phyloP scores from a whole-genome alignment of 805 yeast genomes.

The Candida coleopterorum region DNA sequence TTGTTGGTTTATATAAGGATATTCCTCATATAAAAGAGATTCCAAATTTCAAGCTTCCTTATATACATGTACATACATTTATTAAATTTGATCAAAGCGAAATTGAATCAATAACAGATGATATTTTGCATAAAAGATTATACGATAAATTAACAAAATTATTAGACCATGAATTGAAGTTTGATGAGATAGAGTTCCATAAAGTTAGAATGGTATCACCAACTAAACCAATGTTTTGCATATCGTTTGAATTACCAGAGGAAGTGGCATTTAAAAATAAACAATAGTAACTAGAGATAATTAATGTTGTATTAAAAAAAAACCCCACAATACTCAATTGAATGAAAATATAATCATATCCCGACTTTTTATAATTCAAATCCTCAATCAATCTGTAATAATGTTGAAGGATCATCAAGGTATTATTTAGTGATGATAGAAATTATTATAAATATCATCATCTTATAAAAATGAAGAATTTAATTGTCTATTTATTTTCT shows the following conservation, averaged over 20 bases:
- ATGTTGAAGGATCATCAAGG: too few species aligned
- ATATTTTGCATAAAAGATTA: conserved; percentile 65
- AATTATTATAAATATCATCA: too few species aligned
- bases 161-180: conserved; percentile 44
- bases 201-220: conserved; percentile 94
- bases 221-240: conserved; percentile 93
- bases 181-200: conserved; percentile 58
- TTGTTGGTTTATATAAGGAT: conserved; percentile 61
- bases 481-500: conserved; percentile 34
- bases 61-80: conserved; percentile 86
- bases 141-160: conserved; percentile 44
- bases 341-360: too few species aligned
- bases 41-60: conserved; percentile 59
- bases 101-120: conserved; percentile 58
- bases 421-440: too few species aligned
- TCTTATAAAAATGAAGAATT: too few species aligned
- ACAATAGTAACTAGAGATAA: background rate
- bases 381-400: too few species aligned
- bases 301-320: too few species aligned
- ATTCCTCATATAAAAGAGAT: conserved; percentile 28
- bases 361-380: too few species aligned
- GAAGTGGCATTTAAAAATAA: conserved; percentile 50
- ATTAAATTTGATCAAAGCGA: conserved; percentile 79
- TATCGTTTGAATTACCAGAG: conserved; percentile 67
- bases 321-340: too few species aligned